Percentiles rank a stretch among this genome's conserved stretches.
Evolutionary conservation across 768 basidiomycete species (phyloP).

Genomic region (Leccinum pellstonianum): DNA sequence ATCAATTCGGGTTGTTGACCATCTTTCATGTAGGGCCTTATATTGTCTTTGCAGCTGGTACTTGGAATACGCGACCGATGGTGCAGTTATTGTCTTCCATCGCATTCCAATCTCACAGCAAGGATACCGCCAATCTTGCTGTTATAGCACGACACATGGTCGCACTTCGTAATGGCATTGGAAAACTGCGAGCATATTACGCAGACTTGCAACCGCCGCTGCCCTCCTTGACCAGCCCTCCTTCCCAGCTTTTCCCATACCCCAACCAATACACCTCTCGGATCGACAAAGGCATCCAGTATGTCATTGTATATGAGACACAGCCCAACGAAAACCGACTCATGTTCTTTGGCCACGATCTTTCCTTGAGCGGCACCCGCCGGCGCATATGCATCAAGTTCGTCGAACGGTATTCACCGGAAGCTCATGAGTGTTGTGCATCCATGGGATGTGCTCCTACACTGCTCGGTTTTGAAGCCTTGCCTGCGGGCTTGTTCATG

Average conservation of each 20-base stretch:
- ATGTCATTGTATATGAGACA: neutral
- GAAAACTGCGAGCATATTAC: conserved; percentile 25
- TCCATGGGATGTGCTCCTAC: conserved; percentile 26
- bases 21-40: too few species aligned
- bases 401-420: conserved; percentile 21
- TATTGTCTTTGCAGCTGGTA: too few species aligned
- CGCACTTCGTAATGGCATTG: too few species aligned
- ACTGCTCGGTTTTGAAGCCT: conserved; percentile 24
- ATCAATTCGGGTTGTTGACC: too few species aligned
- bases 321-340: conserved; percentile 2
- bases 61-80: too few species aligned
- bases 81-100: too few species aligned
- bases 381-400: conserved; percentile 32
- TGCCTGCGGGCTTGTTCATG: conserved; percentile 34
- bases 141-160: too few species aligned
- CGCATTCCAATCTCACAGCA: too few species aligned
- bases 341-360: conserved; percentile 9
- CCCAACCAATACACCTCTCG: conserved; percentile 9
- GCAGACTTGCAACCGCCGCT: neutral
- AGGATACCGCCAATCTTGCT: too few species aligned
- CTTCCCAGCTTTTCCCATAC: conserved; percentile 3
- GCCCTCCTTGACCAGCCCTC: neutral
- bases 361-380: neutral
- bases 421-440: conserved; percentile 26
- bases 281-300: conserved; percentile 10